phyloP scores from a whole-genome alignment of 495 filamentous ascomycete species.

The Neurospora sp. region DNA sequence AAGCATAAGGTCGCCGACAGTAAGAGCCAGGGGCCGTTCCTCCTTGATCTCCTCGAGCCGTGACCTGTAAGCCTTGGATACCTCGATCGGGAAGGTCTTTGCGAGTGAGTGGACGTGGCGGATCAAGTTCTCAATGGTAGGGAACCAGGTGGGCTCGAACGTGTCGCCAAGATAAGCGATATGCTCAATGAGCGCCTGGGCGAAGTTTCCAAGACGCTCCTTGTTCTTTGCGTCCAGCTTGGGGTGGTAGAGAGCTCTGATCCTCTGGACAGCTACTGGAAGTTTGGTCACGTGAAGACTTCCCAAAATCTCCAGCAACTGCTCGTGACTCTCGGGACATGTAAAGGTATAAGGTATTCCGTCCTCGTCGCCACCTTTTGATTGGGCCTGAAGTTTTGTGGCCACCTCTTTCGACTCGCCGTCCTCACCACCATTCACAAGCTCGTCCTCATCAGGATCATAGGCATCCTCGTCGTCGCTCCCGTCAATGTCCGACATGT shows the following conservation, averaged over 20 bases:
- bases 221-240: slow-evolving; percentile 79
- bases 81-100: slow-evolving; percentile 66
- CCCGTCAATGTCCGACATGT: slow-evolving; percentile 44
- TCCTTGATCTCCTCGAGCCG: slow-evolving; percentile 57
- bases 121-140: slow-evolving; percentile 29
- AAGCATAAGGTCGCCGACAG: slow-evolving; percentile 65
- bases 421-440: slow-evolving; percentile 51
- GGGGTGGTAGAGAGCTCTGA: slow-evolving; percentile 82
- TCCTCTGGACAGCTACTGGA: slow-evolving; percentile 74
- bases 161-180: slow-evolving; percentile 53
- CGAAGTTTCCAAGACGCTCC: slow-evolving; percentile 64
- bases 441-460: slow-evolving; percentile 54
- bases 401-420: slow-evolving; percentile 37
- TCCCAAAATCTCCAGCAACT: slow-evolving; percentile 57
- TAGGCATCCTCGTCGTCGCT: slow-evolving; percentile 28
- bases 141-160: slow-evolving; percentile 25
- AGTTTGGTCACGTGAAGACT: slow-evolving; percentile 50
- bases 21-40: slow-evolving; percentile 48
- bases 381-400: slow-evolving; percentile 24
- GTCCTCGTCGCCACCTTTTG: slow-evolving; percentile 28
- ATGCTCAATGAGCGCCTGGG: slow-evolving; percentile 66
- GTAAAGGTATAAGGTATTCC: slow-evolving; percentile 70
- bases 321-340: slow-evolving; percentile 67
- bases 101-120: slow-evolving; percentile 55
- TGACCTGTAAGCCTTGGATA: slow-evolving; percentile 64